Evolutionary conservation across 345 rosid genomes (phyloP), one percentile per base, ranked within the genome.

Genomic region (Sisymbrium altissimum): DNA sequence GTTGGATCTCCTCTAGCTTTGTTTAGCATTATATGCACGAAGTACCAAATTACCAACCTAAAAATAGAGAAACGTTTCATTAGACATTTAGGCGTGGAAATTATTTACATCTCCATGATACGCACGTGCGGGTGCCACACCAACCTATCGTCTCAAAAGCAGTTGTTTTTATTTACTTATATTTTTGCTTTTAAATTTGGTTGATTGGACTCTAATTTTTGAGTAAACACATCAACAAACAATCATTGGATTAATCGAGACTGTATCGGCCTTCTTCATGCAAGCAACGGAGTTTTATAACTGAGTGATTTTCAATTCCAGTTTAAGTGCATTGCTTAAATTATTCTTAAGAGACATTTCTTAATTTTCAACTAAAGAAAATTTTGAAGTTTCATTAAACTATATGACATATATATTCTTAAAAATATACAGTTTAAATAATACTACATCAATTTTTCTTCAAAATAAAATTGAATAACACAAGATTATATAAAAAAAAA

Each of bases 111-210:
- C 12, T n/a, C 35, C 70, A 23, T 41, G 14, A 53, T 53, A 32
- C 46, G 76, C 76, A 72, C 70, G 76, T 72, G 76, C 9, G 46
- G 41, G 7, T 44, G 56, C 29, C 64, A 64, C 46, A 73, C 77
- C 77, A 73, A 73, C 70, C 46, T 73, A 73, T n/a, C 14, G 48
- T 73, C 77, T 72, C 43, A 14, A 50, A 71, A 38, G 11, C 68
- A 33, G 7, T 30, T 27, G 15, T 30, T 41, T 56, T 59, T 38
- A 6, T 36, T 59, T 54, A 1, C 8, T 53, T 27, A 25, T 7
- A 19, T 3, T 17, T 56, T 17, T 56, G 0, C 3, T 2, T 10
- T 5, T 1, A 52, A 52, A 1, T 14, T 39, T 19, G 39, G 39
- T 38, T 32, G 23, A 35, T 50, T 8, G 15, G 43, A 45, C 1